phyloP scores from a whole-genome alignment of 2,329 filamentous ascomycete genomes.

The Penicillium sumatraense region DNA sequence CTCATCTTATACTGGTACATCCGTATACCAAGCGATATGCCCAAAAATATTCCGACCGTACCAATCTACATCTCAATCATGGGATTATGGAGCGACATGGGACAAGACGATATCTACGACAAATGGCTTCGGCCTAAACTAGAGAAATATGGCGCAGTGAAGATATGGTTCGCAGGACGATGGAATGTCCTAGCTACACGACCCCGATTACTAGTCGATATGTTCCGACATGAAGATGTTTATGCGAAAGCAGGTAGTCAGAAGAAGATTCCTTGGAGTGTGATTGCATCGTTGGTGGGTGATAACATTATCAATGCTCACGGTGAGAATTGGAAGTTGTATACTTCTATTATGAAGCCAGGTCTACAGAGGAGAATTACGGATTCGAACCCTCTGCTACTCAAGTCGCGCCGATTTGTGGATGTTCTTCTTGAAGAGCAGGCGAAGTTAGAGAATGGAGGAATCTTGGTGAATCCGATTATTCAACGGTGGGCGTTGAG shows the following conservation, averaged over 20 bases:
- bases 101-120: slow-evolving; percentile 30
- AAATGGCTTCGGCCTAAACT: slow-evolving; percentile 29
- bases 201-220: slow-evolving; percentile 49
- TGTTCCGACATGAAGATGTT: slow-evolving; percentile 37
- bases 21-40: slow-evolving; percentile 24
- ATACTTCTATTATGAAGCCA: slow-evolving; percentile 42
- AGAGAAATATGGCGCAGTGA: slow-evolving; percentile 48
- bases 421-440: slow-evolving; percentile 30
- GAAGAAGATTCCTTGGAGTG: slow-evolving; percentile 46
- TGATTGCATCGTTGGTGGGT: slow-evolving; percentile 44
- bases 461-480: slow-evolving; percentile 26
- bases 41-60: slow-evolving; percentile 25
- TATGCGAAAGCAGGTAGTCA: slow-evolving; percentile 48
- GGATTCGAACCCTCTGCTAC: slow-evolving; percentile 26
- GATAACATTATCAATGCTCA: slow-evolving; percentile 49
- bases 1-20: slow-evolving; percentile 28
- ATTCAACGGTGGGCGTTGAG: slow-evolving; percentile 34
- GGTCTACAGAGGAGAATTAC: slow-evolving; percentile 38
- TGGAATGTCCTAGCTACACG: slow-evolving; percentile 56
- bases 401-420: slow-evolving; percentile 30
- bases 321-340: slow-evolving; percentile 43
- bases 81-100: slow-evolving; percentile 31
- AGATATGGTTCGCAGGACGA: slow-evolving; percentile 54
- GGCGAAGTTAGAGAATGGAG: not conserved
- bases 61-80: slow-evolving; percentile 33